A percentile compares a stretch with the other conserved stretches of the same genome.
Conservation (phyloP, 345 rosid genomes). For the Gossypium turneri region DNA sequence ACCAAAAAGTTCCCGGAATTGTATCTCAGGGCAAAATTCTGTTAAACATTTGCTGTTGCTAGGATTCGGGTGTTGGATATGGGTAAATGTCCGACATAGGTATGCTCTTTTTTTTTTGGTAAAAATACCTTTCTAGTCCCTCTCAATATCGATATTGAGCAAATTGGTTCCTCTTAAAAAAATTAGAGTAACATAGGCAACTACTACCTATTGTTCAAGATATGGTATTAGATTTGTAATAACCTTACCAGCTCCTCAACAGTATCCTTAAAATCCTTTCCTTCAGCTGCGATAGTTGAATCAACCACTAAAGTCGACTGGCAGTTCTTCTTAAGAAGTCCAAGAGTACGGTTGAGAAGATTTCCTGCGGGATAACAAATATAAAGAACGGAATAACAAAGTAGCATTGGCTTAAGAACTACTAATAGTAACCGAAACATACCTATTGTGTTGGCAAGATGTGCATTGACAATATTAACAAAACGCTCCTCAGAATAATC, state of each 20-base stretch:
- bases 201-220: not conserved
- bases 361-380: constrained; percentile 53
- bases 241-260: constrained; percentile 64
- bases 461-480: constrained; percentile 77
- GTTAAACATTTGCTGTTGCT: not conserved
- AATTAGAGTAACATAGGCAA: not conserved
- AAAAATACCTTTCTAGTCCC: too few relatives aligned
- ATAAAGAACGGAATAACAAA: not conserved
- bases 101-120: not conserved
- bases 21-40: not conserved
- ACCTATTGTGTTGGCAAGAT: constrained; percentile 96
- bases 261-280: constrained; percentile 51
- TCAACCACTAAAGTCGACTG: constrained; percentile 71
- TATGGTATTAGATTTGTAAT: not conserved
- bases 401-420: not conserved
- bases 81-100: not conserved
- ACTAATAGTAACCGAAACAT: constrained; percentile 11
- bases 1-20: not conserved
- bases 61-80: not conserved
- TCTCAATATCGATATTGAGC: too few relatives aligned
- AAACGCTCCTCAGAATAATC: constrained; percentile 95
- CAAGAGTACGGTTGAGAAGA: constrained; percentile 91
- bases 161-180: too few relatives aligned
- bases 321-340: constrained; percentile 85
- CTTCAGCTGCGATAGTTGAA: constrained; percentile 68